Evolutionary conservation across 164 flowering plant genomes (phyloP).

Genomic region (Nymphaea colorata): DNA sequence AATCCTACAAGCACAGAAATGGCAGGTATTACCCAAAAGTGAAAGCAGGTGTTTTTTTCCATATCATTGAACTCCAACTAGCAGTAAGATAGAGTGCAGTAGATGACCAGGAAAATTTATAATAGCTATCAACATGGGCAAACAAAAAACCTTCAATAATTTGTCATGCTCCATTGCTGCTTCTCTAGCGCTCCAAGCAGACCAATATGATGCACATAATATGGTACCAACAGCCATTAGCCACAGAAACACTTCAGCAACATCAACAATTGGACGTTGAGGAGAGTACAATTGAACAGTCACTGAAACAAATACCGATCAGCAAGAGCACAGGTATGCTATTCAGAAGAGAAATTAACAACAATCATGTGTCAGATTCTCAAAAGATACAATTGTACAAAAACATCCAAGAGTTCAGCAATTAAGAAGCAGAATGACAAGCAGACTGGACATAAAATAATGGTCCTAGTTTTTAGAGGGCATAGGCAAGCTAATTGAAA

Average conservation of each 20-base stretch:
- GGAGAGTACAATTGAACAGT: slow-evolving; percentile 93
- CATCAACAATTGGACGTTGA: slow-evolving; percentile 70
- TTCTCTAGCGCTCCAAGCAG: slow-evolving; percentile 92
- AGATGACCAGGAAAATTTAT: not conserved
- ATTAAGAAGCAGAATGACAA: no score
- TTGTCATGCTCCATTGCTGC: slow-evolving; percentile 89
- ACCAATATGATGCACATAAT: slow-evolving; percentile 93
- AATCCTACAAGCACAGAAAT: slow-evolving; percentile 52
- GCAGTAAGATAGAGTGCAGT: not conserved
- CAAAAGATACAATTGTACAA: no score
- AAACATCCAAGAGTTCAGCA: no score
- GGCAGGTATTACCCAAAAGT: not conserved
- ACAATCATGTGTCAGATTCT: no score
- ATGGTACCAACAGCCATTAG: slow-evolving; percentile 97
- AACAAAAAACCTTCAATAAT: slow-evolving; percentile 52
- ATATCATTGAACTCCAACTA: not conserved
- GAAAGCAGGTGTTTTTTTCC: not conserved
- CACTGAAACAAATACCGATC: slow-evolving; percentile 31
- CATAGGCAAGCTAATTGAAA: no score
- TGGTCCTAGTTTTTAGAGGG: no score
- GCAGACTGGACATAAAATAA: no score
- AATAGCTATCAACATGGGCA: not conserved
- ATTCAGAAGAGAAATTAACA: not conserved
- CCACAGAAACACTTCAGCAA: slow-evolving; percentile 98
- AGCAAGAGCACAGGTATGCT: not conserved